phyloP scores from a whole-genome alignment of 1,139 yeast species.

The Debaryomycetaceae sp. region DNA sequence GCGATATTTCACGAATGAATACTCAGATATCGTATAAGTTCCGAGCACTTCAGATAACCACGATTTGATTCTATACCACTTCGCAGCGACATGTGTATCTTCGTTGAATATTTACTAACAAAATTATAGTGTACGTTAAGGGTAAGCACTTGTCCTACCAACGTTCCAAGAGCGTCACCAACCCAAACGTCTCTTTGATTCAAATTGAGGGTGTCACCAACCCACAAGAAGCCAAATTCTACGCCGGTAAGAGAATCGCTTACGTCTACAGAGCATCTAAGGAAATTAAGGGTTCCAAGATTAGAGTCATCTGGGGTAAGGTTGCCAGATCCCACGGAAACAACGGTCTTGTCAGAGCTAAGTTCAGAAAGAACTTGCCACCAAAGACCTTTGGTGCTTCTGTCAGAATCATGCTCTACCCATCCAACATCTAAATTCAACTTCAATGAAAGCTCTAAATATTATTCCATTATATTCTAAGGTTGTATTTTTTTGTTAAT shows the following conservation, averaged over 20 bases:
- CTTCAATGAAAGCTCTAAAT: slow-evolving; percentile 8
- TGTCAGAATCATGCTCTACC: slow-evolving; percentile 99
- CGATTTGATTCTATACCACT: neutral
- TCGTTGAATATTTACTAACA: slow-evolving; percentile 36
- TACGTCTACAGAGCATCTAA: slow-evolving; percentile 98
- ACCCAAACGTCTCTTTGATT: slow-evolving; percentile 96
- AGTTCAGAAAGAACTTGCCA: slow-evolving; percentile 98
- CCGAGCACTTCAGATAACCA: neutral
- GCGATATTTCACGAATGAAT: neutral
- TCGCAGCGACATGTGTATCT: no score
- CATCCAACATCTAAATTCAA: slow-evolving; percentile 88
- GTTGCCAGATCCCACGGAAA: slow-evolving; percentile 98
- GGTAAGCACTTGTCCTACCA: slow-evolving; percentile 99
- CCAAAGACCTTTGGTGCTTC: slow-evolving; percentile 99
- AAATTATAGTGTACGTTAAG: slow-evolving; percentile 88
- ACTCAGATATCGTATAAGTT: neutral
- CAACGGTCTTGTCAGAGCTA: slow-evolving; percentile 98
- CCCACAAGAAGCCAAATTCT: slow-evolving; percentile 95
- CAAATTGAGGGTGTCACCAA: slow-evolving; percentile 93
- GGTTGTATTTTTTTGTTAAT: slow-evolving; percentile 8
- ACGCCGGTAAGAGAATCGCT: slow-evolving; percentile 99
- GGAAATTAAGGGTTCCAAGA: slow-evolving; percentile 97
- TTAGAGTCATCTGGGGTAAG: slow-evolving; percentile 99
- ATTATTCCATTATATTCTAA: slow-evolving; percentile 9
- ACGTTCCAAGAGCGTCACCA: slow-evolving; percentile 97